Conservation (phyloP, 2,329 filamentous ascomycete species). For the Fusarium coicis region DNA sequence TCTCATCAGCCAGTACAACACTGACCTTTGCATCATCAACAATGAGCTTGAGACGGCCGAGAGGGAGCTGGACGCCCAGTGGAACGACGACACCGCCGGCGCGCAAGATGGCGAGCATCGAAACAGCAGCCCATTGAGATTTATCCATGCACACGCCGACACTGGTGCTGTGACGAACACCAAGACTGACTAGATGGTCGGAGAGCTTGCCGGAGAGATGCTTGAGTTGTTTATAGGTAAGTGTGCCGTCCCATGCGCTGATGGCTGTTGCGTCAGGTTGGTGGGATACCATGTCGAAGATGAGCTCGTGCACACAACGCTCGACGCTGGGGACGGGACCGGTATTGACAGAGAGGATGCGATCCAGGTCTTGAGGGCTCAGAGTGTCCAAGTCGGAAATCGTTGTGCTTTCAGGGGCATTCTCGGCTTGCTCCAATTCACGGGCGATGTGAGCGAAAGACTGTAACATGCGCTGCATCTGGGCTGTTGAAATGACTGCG, state of each 20-base stretch:
- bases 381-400: background rate
- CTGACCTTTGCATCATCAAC: background rate
- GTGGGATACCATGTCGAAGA: background rate
- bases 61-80: background rate
- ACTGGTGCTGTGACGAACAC: background rate
- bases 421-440: background rate
- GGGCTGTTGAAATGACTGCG: background rate
- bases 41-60: background rate
- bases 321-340: background rate
- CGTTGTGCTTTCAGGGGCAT: rapidly evolving
- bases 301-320: background rate
- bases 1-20: background rate
- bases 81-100: background rate
- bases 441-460: background rate
- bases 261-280: background rate
- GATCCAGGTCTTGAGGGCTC: background rate
- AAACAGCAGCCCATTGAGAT: background rate
- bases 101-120: background rate
- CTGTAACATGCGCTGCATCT: background rate
- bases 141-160: constrained; percentile 7
- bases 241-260: background rate
- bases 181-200: background rate
- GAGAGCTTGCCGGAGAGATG: background rate
- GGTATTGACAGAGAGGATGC: background rate
- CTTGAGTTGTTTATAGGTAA: background rate